phyloP scores from a whole-genome alignment of 805 yeast genomes.

The Suhomyces pyralidae region DNA sequence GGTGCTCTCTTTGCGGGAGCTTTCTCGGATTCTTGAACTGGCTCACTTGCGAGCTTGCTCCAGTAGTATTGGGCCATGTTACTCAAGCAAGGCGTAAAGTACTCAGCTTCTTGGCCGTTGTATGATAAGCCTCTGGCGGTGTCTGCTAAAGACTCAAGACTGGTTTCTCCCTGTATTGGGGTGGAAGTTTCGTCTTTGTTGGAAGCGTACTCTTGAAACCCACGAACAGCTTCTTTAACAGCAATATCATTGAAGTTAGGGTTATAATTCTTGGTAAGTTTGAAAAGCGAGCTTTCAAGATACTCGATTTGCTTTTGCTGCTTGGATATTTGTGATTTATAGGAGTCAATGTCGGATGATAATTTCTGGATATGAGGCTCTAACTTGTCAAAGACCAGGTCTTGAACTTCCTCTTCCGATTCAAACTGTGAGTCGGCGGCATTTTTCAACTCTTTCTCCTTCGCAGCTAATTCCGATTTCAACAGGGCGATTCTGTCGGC shows the following conservation, averaged over 20 bases:
- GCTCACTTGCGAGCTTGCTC: not conserved
- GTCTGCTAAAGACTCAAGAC: slow-evolving; percentile 3
- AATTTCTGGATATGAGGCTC: slow-evolving; percentile 14
- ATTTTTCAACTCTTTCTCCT: not conserved
- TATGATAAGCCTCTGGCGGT: not conserved
- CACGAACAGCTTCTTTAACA: slow-evolving; percentile 67
- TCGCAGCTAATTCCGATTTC: slow-evolving; percentile 4
- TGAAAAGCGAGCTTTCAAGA: slow-evolving; percentile 48
- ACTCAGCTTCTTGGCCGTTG: not conserved
- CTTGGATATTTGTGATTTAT: slow-evolving; percentile 5
- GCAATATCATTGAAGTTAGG: slow-evolving; percentile 85
- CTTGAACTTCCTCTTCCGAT: slow-evolving; percentile 2
- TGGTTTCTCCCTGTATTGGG: not conserved
- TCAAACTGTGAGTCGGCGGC: not conserved
- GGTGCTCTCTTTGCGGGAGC: not conserved
- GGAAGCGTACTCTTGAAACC: slow-evolving; percentile 48
- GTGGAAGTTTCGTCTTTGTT: slow-evolving; percentile 25
- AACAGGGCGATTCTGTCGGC: slow-evolving; percentile 6
- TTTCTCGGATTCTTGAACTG: not conserved
- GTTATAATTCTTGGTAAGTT: slow-evolving; percentile 60
- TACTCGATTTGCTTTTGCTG: slow-evolving; percentile 18
- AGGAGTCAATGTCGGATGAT: not conserved
- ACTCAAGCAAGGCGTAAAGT: slow-evolving; percentile 16
- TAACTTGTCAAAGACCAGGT: slow-evolving; percentile 16
- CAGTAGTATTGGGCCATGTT: slow-evolving; percentile 26